Evolutionary conservation across 768 basidiomycete genomes (phyloP).

Genomic region (Lactarius vividus): DNA sequence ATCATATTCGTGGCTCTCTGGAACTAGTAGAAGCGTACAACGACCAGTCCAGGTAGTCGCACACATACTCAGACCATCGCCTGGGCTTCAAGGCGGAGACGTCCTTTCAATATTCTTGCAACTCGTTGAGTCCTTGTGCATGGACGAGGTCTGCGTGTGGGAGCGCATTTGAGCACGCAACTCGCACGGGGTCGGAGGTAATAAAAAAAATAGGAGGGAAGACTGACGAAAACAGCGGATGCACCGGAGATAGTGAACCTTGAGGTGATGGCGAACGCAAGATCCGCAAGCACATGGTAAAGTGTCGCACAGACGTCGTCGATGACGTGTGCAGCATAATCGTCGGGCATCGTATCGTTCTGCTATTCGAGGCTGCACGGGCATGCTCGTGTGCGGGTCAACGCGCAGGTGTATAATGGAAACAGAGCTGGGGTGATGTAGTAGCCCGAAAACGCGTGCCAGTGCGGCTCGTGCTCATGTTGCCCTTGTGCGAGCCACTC

Average conservation of each 20-base stretch:
- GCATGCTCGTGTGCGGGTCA: neutral
- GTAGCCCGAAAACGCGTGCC: neutral
- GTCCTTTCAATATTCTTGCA: neutral
- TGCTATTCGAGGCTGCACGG: conserved; percentile 10
- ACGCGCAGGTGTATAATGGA: neutral
- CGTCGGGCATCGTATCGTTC: conserved; percentile 14
- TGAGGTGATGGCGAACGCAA: conserved; percentile 10
- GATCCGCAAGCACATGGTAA: neutral
- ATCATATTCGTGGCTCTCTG: too few species aligned
- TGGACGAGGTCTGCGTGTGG: neutral
- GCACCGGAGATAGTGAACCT: conserved; percentile 19
- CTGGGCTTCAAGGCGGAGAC: neutral
- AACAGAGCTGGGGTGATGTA: too few species aligned
- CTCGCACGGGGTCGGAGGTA: neutral
- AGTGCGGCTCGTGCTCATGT: conserved; percentile 1
- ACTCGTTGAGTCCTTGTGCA: neutral
- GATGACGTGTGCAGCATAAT: neutral
- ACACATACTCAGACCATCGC: neutral
- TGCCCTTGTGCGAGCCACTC: conserved; percentile 5
- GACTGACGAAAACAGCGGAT: neutral
- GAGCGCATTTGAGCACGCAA: neutral
- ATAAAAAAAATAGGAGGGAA: too few species aligned
- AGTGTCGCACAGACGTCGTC: conserved; percentile 14
- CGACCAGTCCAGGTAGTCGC: neutral
- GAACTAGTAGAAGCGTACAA: neutral